Evolutionary conservation across 441 rosid genomes (phyloP).

Genomic region (Populus hybrid): DNA sequence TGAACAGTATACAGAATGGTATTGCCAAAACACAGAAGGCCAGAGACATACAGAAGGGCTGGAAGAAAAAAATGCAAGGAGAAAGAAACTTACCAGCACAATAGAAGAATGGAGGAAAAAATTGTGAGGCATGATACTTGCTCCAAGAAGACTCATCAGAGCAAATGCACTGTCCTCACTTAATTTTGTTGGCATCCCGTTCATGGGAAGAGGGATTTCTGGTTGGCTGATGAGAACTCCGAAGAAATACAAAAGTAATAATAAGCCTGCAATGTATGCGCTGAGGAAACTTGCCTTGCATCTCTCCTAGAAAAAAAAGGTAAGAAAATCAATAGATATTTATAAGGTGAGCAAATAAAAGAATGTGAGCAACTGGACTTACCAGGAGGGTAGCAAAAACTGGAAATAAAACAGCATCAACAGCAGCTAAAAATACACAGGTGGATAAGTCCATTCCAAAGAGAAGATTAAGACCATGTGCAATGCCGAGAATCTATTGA

Average conservation of each 20-base stretch:
- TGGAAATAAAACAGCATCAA: constrained; percentile 82
- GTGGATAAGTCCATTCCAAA: constrained; percentile 80
- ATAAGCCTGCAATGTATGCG: constrained; percentile 49
- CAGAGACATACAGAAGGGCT: background rate
- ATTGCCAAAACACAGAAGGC: background rate
- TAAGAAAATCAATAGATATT: constrained; percentile 6
- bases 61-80: constrained; percentile 2
- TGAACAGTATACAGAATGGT: background rate
- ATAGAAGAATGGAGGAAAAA: constrained; percentile 94
- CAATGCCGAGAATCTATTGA: constrained; percentile 83
- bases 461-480: constrained; percentile 88
- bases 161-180: constrained; percentile 76
- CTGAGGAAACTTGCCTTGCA: constrained; percentile 51
- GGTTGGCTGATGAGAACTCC: constrained; percentile 84
- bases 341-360: constrained; percentile 5
- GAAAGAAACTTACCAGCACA: constrained; percentile 54
- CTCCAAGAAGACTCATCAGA: constrained; percentile 98
- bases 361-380: constrained; percentile 26
- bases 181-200: constrained; percentile 51
- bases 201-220: constrained; percentile 62
- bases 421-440: constrained; percentile 74
- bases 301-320: constrained; percentile 52
- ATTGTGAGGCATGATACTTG: constrained; percentile 93
- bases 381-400: constrained; percentile 75
- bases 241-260: constrained; percentile 57